Conservation (phyloP, 2,329 filamentous ascomycete species). For the Claviceps pazoutovae region DNA sequence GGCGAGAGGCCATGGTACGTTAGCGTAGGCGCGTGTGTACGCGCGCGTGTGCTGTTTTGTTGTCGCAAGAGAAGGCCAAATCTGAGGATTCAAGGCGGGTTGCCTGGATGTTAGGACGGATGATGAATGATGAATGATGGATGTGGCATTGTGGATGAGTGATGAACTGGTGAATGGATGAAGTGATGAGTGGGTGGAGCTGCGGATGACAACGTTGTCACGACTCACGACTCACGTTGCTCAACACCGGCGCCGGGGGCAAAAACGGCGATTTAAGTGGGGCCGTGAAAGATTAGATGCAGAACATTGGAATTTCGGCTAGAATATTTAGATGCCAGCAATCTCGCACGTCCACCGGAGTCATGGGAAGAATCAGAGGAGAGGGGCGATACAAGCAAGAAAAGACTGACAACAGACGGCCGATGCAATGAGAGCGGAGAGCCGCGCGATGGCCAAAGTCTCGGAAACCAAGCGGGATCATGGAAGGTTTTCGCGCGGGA, state of each 20-base stretch:
- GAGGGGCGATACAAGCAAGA: too few relatives aligned
- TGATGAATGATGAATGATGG: background rate
- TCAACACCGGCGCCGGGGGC: too few relatives aligned
- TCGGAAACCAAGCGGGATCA: background rate
- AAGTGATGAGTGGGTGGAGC: background rate
- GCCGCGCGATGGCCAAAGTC: background rate
- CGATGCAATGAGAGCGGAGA: background rate
- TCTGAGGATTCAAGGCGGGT: background rate
- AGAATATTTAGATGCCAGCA: too few relatives aligned
- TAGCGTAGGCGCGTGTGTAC: background rate
- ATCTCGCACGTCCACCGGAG: too few relatives aligned
- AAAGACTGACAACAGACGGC: too few relatives aligned
- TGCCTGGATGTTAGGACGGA: background rate
- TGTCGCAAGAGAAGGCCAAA: background rate
- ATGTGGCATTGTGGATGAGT: background rate
- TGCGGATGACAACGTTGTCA: too few relatives aligned
- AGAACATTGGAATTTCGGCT: too few relatives aligned
- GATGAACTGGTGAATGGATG: too few relatives aligned
- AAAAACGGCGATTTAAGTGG: too few relatives aligned
- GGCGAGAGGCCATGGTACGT: conserved; percentile 20
- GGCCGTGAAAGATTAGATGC: too few relatives aligned
- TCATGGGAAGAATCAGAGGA: too few relatives aligned
- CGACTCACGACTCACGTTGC: too few relatives aligned
- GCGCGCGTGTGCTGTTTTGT: background rate
- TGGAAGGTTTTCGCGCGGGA: background rate